A percentile compares a stretch with the other conserved stretches of the same genome.
Conservation (phyloP, 2,329 filamentous ascomycete genomes). For the Botrytis tulipae region DNA sequence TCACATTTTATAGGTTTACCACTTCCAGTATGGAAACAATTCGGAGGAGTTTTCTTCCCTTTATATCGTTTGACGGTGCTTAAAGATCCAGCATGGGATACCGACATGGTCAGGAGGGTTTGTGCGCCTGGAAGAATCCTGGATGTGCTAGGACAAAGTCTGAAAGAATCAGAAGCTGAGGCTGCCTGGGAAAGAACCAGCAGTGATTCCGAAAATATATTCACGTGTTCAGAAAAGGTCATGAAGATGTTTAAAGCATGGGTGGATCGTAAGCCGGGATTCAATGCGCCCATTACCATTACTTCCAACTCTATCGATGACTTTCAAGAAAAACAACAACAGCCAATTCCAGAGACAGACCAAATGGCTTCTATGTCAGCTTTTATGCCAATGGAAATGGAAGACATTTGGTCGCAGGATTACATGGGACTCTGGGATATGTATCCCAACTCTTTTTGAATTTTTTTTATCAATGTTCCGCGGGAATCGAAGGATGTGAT, state of each 20-base stretch:
- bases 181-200: not conserved
- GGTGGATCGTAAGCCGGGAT: slow-evolving; percentile 9
- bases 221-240: slow-evolving; percentile 12
- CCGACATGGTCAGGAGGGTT: slow-evolving; percentile 1
- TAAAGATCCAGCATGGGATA: slow-evolving; percentile 9
- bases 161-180: not conserved
- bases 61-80: slow-evolving; percentile 8
- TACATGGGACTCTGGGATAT: slow-evolving; percentile 12
- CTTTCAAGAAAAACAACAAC: not conserved
- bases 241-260: slow-evolving; percentile 8
- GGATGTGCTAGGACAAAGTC: not conserved
- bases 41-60: slow-evolving; percentile 1
- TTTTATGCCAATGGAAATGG: slow-evolving; percentile 11
- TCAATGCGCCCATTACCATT: slow-evolving; percentile 3
- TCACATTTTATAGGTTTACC: slow-evolving; percentile 4
- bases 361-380: not conserved
- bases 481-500: not conserved
- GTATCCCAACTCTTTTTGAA: slow-evolving; percentile 12
- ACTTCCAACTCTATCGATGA: not conserved
- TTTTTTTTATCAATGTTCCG: not conserved
- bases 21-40: slow-evolving; percentile 11
- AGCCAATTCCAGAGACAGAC: not conserved
- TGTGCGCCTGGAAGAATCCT: slow-evolving; percentile 2
- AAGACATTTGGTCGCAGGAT: slow-evolving; percentile 11
- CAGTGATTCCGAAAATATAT: slow-evolving; percentile 4